Evolutionary conservation across 345 rosid genomes (phyloP).

Genomic region (Physaria fendleri): DNA sequence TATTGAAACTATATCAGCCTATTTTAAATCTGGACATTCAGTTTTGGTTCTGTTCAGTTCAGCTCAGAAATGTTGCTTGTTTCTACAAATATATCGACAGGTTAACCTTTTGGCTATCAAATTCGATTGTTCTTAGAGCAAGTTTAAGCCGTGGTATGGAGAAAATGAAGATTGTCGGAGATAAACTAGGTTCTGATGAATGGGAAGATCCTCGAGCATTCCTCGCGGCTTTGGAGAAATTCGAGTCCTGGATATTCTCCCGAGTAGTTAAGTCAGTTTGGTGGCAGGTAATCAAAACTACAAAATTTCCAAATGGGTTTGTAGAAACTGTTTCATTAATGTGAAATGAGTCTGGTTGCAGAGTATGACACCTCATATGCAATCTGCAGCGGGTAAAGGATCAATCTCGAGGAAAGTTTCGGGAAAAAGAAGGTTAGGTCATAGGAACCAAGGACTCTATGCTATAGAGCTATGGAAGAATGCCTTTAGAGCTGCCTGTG

Average conservation of each 20-base stretch:
- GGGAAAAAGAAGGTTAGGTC: conserved; percentile 49
- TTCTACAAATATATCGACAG: conserved; percentile 48
- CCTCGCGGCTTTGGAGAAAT: conserved; percentile 60
- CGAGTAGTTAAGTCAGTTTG: conserved; percentile 79
- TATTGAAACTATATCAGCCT: no score
- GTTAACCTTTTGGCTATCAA: conserved; percentile 92
- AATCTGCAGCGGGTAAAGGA: conserved; percentile 56
- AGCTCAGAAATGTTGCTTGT: no score
- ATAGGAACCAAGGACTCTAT: conserved; percentile 54
- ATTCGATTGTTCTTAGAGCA: conserved; percentile 70
- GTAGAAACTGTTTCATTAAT: background rate
- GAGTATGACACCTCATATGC: conserved; percentile 93
- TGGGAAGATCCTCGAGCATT: conserved; percentile 63
- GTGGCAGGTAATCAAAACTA: conserved; percentile 70
- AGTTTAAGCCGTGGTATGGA: conserved; percentile 42
- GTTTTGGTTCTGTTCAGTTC: no score
- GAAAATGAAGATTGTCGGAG: conserved; percentile 24
- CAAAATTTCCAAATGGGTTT: background rate
- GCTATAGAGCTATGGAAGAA: conserved; percentile 86
- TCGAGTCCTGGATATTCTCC: conserved; percentile 88
- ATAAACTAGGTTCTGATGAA: conserved; percentile 31
- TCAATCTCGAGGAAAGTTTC: conserved; percentile 49
- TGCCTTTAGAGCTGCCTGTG: conserved; percentile 85
- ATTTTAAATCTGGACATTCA: no score
- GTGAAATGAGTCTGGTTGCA: conserved; percentile 20